Evolutionary conservation across 306 rosid species (phyloP), one percentile per base, ranked within the genome.

Genomic region (Dicorynia guianensis): DNA sequence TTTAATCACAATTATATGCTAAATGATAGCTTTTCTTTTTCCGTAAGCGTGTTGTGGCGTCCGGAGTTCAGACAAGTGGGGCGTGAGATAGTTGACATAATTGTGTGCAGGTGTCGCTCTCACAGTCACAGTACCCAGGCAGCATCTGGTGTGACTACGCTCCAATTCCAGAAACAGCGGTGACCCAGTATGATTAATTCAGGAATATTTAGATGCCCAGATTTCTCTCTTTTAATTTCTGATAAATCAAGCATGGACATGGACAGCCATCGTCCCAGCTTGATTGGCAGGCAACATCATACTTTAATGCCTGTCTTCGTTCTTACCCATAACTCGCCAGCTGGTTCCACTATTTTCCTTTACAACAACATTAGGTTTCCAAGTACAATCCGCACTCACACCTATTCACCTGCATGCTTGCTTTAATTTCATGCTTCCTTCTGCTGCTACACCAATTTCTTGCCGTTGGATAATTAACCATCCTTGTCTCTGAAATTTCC

Each of bases 321-420:
- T 71, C 67, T 70, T 34, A 3, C 30, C 30, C 30, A 1, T 25
- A 1, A 25, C 30, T 25, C 30, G 71, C 81, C 70, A 69, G 76
- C 76, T 77, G 76, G 57, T 69, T 58, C 76, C 30, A 25, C 30
- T n/a, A n/a, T n/a, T 8, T 56, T 59, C n/a, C 42, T 64, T 7
- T 17, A 6, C 19, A 15, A n/a, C 36, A 40, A 53, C 43, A 14
- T 63, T 3, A 25, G 56, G 15, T 11, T 10, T 25, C 30, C 20
- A 63, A 18, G 65, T 4, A 50, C 78, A 63, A 18, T 36, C 11
- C 11, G 0, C 39, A 12, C 5, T 49, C 63, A 19, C 20, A n/a
- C 19, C 1, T 8, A 11, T 52, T 30, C 6, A 25, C 36, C 10
- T 40, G 36, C 33, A n/a, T n/a, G n/a, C n/a, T n/a, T n/a, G n/a